Evolutionary conservation across 2,329 filamentous ascomycete genomes (phyloP).

Genomic region (Venturia carpophila): DNA sequence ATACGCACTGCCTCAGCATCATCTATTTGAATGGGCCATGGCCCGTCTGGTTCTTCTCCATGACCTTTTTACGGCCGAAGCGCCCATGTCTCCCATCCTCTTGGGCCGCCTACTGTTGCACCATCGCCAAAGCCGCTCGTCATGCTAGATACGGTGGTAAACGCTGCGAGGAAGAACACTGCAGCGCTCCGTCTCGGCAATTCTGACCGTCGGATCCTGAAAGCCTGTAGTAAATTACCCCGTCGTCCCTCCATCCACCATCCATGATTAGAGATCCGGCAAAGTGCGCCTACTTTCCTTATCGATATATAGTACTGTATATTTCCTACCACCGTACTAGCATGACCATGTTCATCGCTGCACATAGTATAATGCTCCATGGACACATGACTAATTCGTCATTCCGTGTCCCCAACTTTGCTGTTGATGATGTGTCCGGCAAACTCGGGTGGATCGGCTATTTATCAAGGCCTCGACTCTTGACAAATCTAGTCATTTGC

Average conservation of each 20-base stretch:
- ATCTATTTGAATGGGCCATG: slow-evolving; percentile 6
- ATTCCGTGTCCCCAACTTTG: neutral
- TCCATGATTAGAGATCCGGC: neutral
- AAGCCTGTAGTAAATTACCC: neutral
- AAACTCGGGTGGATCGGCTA: slow-evolving; percentile 23
- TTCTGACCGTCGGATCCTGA: neutral
- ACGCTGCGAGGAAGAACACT: neutral
- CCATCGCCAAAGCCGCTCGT: neutral
- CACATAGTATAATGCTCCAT: neutral
- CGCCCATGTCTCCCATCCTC: neutral
- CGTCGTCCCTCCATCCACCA: neutral
- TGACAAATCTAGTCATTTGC: slow-evolving; percentile 54
- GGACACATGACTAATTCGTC: neutral
- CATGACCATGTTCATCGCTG: too few relatives aligned
- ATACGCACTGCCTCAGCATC: neutral
- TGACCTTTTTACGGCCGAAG: neutral
- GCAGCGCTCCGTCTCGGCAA: neutral
- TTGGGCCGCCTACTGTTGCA: neutral
- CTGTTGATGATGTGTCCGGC: neutral
- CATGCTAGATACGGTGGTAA: too few relatives aligned
- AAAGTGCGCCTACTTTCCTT: neutral
- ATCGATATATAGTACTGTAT: neutral
- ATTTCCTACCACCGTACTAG: too few relatives aligned
- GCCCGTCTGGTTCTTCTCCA: slow-evolving; percentile 2
- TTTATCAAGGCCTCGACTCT: slow-evolving; percentile 50